Base-by-base conservation (phyloP, 2,329 filamentous ascomycete species). In the Rasamsonia emersonii region DNA sequence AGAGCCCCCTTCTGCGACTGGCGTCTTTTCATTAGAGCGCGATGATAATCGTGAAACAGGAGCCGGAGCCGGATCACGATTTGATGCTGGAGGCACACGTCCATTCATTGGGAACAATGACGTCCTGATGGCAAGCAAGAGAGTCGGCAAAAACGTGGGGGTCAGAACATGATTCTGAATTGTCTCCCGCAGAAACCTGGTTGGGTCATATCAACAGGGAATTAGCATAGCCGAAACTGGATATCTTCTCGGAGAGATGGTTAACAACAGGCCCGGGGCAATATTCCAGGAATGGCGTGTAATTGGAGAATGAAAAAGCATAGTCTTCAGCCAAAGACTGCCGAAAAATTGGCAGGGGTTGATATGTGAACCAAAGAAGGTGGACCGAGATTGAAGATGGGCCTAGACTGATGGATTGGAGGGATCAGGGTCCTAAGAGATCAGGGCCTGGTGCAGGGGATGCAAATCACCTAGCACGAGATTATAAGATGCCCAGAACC, bases 61-160 rank as follows among this genome's bases (percentile, higher is more conserved):
- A 19, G 19, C 19, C 20, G 27, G 33, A 14, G 18, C 23, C 17
- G 30, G 8, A 26, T 11, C 10, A 30, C 24, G 16, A 29, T 19
- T 36, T 38, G 41, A 33, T 39, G 36, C 41, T 31, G 35, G 67
- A 43, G 75, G 71, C 37, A 78, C 80, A 40, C 81, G 78, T 47
- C 75, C 69, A 59, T 93, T 93, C 61, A 85, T 82, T 44, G 91
- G 89, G 56, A 95, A 96, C 35, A 96, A 67, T 39, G 82, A 75
- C 48, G 74, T 76, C 54, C 91, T 82, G 49, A 83, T 70, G 44
- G 77, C 57, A 33, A 54, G 56, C 14, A 67, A 56, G 44, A 84
- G 59, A 53, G 68, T 67, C 54, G 82, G 77, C 35, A 86, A 66
- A 45, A 73, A 68, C 40, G 70, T 68, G 45, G 78, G 68, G 60